Base-by-base conservation (phyloP, 2,329 filamentous ascomycete genomes). In the Fusarium xylarioides region DNA sequence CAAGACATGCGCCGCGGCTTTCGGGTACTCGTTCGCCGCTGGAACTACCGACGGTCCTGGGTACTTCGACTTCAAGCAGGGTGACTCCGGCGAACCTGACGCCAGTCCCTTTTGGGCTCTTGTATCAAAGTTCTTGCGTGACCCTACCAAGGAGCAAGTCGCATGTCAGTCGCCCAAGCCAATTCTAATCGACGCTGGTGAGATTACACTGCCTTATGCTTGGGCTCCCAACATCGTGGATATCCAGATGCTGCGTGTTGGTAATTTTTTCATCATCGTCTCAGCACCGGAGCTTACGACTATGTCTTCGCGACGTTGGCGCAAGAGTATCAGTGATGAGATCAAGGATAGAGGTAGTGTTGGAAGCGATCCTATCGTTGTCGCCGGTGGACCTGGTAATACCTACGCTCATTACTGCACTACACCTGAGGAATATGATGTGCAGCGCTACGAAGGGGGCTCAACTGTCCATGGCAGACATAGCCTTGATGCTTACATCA, bases 191-290 rank as follows among this genome's bases (percentile, higher is more conserved):
- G 64, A 67, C 5, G 64, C 64, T 5, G 64, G 64, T 0, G 64
- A 67, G 2, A 67, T 67, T 4, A 46, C 52, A 4, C 21, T 52
- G 0, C 64, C 64, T 1, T 67, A 67, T 1, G 64, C 64, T 1
- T 67, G 64, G 64, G 62, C 62, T 3, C 64, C 64, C 9, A 67
- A 67, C 0, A 66, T 66, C 0, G 62, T 67, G 2, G 64, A 67
- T 5, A 11, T 67, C 11, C 64, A 67, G 0, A 67, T 67, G 64
- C 15, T 67, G 2, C 64, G 64, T 7, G 62, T 60, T 2, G 64
- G 64, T 0, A 66, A 66, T 3, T 66, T 67, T 16, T 67, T 67
- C 21, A 60, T 67, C 3, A 67, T 67, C 0, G 62, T 67, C 1
- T 67, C 64, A 0, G 62, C 64, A 0, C 38, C 64, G 0, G 64